Base-by-base conservation (phyloP, 441 rosid species). In the Pelargonium myrrhifolium region DNA sequence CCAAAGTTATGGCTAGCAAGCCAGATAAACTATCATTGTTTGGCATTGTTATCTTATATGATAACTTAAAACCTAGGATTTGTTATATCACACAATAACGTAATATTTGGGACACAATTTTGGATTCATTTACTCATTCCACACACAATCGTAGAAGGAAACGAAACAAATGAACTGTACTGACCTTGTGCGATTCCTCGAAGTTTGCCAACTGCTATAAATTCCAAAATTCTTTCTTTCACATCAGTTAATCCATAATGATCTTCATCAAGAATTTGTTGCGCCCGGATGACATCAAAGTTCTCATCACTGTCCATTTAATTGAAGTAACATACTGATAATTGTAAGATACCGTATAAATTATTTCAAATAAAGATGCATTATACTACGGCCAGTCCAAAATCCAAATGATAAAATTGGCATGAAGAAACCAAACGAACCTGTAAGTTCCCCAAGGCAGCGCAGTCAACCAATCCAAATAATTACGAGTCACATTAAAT, bases 201-300 rank as follows among this genome's bases (percentile, higher is more conserved):
- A 63, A 92, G 96, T 80, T 90, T 95, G 65, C 99, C 99, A 17
- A 95, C 99, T 15, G 99, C 99, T 64, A 95, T 95, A 74, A 95
- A 95, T 78, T 95, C 99, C 77, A 95, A 79, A 77, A 95, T 95
- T 67, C 96, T 80, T 82, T 93, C 99, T 78, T 93, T 93, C 65
- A 93, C 99, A 74, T 93, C 97, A 61, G 82, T 82, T 79, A 93
- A 83, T 62, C 99, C 97, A 69, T 88, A 88, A 73, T 91, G 97
- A 72, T 93, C 99, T 76, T 93, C 97, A 69, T 94, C 91, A 68
- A 94, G 96, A 78, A 91, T 86, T 45, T 76, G 77, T 76, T 91
- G 89, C 6, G 99, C 99, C 68, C 76, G 85, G 58, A 76, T 67
- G 65, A 94, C 88, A 82, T 94, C 93, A 80, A 86, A 91, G 75